Percentiles rank a stretch among this genome's conserved stretches.
These are phyloP conservation scores for Zygosaccharomyces sapae DNA, from an alignment of 1,139 yeast species.

Conservation along the genomic window DNA sequence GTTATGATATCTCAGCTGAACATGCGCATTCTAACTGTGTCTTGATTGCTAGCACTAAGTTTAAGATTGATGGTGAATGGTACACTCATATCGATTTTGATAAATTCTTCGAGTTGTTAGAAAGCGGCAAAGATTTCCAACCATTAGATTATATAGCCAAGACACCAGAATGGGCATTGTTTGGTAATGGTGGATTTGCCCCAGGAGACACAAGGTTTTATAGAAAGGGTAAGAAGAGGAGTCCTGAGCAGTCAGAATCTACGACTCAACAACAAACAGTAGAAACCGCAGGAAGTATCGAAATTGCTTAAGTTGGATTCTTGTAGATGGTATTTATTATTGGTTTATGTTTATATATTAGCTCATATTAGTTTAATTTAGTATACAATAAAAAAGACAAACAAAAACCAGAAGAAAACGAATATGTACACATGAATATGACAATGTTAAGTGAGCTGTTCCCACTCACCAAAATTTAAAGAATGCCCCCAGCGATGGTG, in stretches of 20 bases:
- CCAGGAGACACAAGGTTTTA: slow-evolving; percentile 74
- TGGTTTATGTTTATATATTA: not conserved
- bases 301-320: not conserved
- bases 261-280: slow-evolving; percentile 1
- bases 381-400: not conserved
- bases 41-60: slow-evolving; percentile 70
- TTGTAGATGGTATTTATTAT: not conserved
- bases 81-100: slow-evolving; percentile 84
- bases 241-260: not conserved
- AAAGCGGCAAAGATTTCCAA: slow-evolving; percentile 59
- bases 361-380: slow-evolving; percentile 4
- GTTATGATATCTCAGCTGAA: slow-evolving; percentile 85
- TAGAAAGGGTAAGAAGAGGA: slow-evolving; percentile 55
- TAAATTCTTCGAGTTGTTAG: slow-evolving; percentile 66
- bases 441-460: not conserved
- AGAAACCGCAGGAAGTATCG: slow-evolving; percentile 5
- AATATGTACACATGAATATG: not conserved
- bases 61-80: slow-evolving; percentile 72
- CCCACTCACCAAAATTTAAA: slow-evolving; percentile 11
- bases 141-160: slow-evolving; percentile 77
- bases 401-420: not conserved
- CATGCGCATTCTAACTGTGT: slow-evolving; percentile 96
- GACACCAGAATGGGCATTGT: slow-evolving; percentile 88
- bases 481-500: slow-evolving; percentile 1
- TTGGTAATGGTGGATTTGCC: slow-evolving; percentile 90